Conservation (phyloP, 257 asterid genomes). For the Nemophila menziesii region DNA sequence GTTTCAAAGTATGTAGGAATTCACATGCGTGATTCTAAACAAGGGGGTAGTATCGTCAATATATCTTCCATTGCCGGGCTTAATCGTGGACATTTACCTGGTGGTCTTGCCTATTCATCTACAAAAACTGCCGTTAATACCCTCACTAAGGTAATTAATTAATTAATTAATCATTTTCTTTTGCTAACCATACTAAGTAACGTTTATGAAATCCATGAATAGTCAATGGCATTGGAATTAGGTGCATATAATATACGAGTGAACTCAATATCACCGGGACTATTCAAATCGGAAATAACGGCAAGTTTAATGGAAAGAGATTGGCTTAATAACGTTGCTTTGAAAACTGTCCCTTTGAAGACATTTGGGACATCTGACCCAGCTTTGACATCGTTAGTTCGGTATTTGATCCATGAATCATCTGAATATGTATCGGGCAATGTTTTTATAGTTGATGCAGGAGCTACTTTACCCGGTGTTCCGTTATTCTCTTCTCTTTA, state of each 20-base stretch:
- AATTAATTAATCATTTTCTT: background rate
- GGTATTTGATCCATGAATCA: slow-evolving; percentile 18
- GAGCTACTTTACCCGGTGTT: slow-evolving; percentile 13
- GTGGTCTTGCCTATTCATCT: slow-evolving; percentile 40
- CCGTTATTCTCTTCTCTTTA: slow-evolving; percentile 17
- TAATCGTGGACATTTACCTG: slow-evolving; percentile 39
- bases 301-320: slow-evolving; percentile 12
- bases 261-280: slow-evolving; percentile 28
- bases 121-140: slow-evolving; percentile 41
- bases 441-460: slow-evolving; percentile 13
- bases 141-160: slow-evolving; percentile 37
- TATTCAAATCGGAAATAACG: slow-evolving; percentile 30
- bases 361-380: slow-evolving; percentile 17
- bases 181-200: too few relatives aligned
- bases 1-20: slow-evolving; percentile 37
- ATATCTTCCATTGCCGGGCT: slow-evolving; percentile 53
- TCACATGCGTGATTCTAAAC: slow-evolving; percentile 26
- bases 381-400: slow-evolving; percentile 9
- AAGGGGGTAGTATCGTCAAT: slow-evolving; percentile 47
- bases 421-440: slow-evolving; percentile 16
- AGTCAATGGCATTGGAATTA: slow-evolving; percentile 30
- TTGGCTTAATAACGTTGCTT: slow-evolving; percentile 18
- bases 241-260: slow-evolving; percentile 26
- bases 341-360: slow-evolving; percentile 13
- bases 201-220: background rate